phyloP scores from a whole-genome alignment of 139 green algal species.

The Diplosphaera chodatii region DNA sequence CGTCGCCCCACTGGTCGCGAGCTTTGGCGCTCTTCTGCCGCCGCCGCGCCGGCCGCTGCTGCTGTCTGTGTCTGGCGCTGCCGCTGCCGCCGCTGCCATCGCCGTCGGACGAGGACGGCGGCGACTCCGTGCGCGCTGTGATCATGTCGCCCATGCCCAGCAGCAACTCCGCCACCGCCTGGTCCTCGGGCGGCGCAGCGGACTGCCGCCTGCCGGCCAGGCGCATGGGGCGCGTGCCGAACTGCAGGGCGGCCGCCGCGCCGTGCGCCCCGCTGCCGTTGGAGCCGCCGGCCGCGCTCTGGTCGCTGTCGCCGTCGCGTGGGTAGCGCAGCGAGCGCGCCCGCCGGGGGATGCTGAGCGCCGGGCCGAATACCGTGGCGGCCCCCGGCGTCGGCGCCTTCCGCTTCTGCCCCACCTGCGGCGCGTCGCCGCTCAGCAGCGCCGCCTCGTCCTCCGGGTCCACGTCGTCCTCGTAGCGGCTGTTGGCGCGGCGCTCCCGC shows the following conservation, averaged over 20 bases:
- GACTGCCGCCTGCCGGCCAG: neutral
- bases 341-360: neutral
- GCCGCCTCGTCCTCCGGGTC: neutral
- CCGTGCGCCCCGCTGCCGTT: too few relatives aligned
- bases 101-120: neutral
- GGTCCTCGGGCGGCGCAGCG: conserved; percentile 6
- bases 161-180: conserved; percentile 21
- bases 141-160: conserved; percentile 20
- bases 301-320: neutral
- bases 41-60: neutral
- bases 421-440: neutral
- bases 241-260: neutral
- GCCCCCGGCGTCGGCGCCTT: neutral
- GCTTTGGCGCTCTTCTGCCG: too few relatives aligned
- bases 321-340: neutral
- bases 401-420: neutral
- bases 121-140: neutral
- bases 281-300: too few relatives aligned
- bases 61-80: neutral
- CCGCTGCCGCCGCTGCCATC: too few relatives aligned
- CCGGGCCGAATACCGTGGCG: neutral
- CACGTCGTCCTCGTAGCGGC: neutral
- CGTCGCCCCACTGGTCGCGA: too few relatives aligned
- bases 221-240: neutral
- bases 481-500: neutral